A percentile compares a stretch with the other conserved stretches of the same genome.
phyloP scores from a whole-genome alignment of 176 grass and related monocot genomes.

The Raddia guianensis region DNA sequence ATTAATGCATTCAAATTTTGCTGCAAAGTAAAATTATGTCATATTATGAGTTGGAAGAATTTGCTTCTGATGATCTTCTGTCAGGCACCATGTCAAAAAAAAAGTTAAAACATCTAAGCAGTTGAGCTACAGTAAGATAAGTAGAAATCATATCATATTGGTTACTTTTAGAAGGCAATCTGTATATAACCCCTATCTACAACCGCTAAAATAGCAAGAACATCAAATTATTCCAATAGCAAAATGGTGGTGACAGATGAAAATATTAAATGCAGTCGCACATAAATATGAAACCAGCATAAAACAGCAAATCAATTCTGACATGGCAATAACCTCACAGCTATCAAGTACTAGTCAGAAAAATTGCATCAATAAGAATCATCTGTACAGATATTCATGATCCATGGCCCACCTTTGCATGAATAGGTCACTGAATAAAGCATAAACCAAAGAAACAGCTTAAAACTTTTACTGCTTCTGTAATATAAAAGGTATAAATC shows the following conservation, averaged over 20 bases:
- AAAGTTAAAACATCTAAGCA: not conserved
- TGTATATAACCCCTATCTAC: not conserved
- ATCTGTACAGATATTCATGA: no score
- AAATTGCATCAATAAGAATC: no score
- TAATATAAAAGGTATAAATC: not conserved
- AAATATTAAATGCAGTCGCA: no score
- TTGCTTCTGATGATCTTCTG: not conserved
- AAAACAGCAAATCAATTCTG: no score
- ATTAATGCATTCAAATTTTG: slow-evolving; percentile 5
- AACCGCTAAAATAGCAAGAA: no score
- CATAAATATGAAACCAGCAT: no score
- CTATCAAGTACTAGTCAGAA: no score
- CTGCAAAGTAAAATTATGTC: not conserved
- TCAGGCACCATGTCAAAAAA: not conserved
- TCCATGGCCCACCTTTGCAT: no score
- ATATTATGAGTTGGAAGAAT: not conserved
- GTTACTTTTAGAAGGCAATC: not conserved
- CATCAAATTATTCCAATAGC: no score
- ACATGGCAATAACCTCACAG: no score
- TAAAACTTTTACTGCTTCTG: not conserved
- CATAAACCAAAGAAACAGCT: not conserved
- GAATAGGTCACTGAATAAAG: not conserved
- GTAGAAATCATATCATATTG: not conserved
- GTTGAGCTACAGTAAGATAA: not conserved
- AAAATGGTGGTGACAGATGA: no score